Conservation (phyloP, 768 basidiomycete species). For the Sarcodon sp. region DNA sequence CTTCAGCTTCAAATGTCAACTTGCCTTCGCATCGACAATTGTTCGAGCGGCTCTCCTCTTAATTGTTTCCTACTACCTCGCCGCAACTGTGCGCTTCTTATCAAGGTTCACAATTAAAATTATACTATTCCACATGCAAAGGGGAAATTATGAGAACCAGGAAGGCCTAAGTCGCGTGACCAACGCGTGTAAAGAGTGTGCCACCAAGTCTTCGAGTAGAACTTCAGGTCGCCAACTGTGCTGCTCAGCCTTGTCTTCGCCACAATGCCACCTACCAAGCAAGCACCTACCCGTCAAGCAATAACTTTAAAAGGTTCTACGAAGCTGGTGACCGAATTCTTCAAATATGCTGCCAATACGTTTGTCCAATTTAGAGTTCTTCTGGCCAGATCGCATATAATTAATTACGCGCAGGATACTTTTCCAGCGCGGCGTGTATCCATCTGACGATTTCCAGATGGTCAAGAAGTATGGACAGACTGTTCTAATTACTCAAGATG, state of each 20-base stretch:
- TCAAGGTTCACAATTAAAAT: too few relatives aligned
- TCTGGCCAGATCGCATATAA: slow-evolving; percentile 5
- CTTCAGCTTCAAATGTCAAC: too few relatives aligned
- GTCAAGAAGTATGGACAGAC: slow-evolving; percentile 99
- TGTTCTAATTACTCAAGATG: slow-evolving; percentile 88
- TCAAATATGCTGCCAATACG: slow-evolving; percentile 99
- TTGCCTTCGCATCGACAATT: too few relatives aligned
- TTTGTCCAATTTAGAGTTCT: slow-evolving; percentile 24
- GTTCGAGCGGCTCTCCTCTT: too few relatives aligned
- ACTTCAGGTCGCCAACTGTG: background rate
- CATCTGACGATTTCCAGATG: slow-evolving; percentile 97
- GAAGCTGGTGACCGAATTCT: slow-evolving; percentile 91
- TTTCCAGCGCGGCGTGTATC: slow-evolving; percentile 95
- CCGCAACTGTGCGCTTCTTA: too few relatives aligned
- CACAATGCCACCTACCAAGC: slow-evolving; percentile 28
- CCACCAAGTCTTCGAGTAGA: slow-evolving; percentile 4
- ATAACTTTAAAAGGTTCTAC: slow-evolving; percentile 96
- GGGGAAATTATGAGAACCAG: background rate
- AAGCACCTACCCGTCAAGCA: slow-evolving; percentile 45
- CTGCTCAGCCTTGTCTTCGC: background rate
- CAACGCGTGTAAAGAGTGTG: slow-evolving; percentile 4
- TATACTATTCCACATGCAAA: too few relatives aligned
- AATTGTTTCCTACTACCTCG: too few relatives aligned
- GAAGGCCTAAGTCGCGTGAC: slow-evolving; percentile 4
- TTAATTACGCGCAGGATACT: slow-evolving; percentile 48